Conservation (phyloP, 1,139 yeast species). For the Diutina scorzettiae region DNA sequence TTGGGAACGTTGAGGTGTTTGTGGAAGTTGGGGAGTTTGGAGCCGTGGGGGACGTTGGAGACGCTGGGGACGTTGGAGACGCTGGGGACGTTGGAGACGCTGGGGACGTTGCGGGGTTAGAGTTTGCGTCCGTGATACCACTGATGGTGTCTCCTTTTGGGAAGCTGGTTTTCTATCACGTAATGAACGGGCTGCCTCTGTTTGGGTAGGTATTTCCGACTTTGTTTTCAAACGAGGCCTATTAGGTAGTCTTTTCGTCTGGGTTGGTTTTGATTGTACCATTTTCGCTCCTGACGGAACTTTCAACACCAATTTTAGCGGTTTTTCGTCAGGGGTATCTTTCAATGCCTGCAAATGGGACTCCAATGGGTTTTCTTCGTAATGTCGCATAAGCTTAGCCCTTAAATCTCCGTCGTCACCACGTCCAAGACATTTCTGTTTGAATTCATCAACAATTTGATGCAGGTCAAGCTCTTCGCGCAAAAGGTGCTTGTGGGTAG, state of each 20-base stretch:
- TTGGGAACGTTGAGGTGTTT: too few relatives aligned
- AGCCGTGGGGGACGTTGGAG: too few relatives aligned
- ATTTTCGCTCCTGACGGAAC: conserved; percentile 8
- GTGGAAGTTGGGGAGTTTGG: too few relatives aligned
- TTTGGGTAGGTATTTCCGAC: too few relatives aligned
- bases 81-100: too few relatives aligned
- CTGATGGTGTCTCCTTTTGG: too few relatives aligned
- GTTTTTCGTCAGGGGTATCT: conserved; percentile 13
- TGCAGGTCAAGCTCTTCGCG: conserved; percentile 22
- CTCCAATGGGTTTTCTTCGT: conserved; percentile 22
- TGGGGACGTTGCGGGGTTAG: too few relatives aligned
- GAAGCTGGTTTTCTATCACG: too few relatives aligned
- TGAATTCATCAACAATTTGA: conserved; percentile 10
- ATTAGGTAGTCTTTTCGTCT: conserved; percentile 5
- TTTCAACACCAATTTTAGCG: conserved; percentile 20
- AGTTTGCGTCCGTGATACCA: too few relatives aligned
- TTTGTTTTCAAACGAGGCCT: neutral
- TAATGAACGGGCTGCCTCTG: too few relatives aligned
- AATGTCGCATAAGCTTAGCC: conserved; percentile 23
- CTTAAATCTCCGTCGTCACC: conserved; percentile 14
- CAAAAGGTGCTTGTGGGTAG: conserved; percentile 20
- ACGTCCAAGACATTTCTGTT: neutral
- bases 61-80: too few relatives aligned
- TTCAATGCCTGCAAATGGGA: conserved; percentile 31
- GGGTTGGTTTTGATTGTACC: conserved; percentile 6